Percentiles rank a stretch among this genome's conserved stretches.
Evolutionary conservation across 768 basidiomycete genomes (phyloP).

Genomic region (Hydnomerulius pinastri): DNA sequence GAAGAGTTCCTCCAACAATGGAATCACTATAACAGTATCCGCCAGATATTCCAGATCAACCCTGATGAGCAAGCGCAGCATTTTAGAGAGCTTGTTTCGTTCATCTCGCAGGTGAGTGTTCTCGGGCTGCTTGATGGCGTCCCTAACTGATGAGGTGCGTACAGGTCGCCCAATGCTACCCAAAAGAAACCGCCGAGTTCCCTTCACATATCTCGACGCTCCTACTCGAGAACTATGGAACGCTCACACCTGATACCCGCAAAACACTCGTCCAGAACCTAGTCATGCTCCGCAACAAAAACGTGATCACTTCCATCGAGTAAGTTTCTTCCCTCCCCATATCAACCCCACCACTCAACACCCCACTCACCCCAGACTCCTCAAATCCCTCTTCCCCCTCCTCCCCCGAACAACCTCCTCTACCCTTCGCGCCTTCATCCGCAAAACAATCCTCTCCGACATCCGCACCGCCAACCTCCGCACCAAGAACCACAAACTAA

Average conservation of each 20-base stretch:
- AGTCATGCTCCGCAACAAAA: conserved; percentile 91
- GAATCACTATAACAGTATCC: conserved; percentile 89
- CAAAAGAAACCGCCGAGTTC: conserved; percentile 84
- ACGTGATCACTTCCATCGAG: conserved; percentile 91
- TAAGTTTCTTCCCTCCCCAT: conserved; percentile 40
- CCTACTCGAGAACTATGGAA: conserved; percentile 76
- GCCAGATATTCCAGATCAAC: conserved; percentile 80
- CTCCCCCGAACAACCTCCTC: conserved; percentile 92
- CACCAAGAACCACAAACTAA: conserved; percentile 93
- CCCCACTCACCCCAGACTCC: conserved; percentile 53
- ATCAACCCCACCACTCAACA: not conserved
- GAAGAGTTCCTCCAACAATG: conserved; percentile 98
- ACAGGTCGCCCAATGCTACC: conserved; percentile 91
- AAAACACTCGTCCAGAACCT: conserved; percentile 87
- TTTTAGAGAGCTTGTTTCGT: conserved; percentile 85
- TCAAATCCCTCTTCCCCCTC: conserved; percentile 91
- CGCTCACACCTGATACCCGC: conserved; percentile 77
- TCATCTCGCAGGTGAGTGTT: conserved; percentile 76
- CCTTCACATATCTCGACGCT: conserved; percentile 78
- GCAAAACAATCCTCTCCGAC: conserved; percentile 91
- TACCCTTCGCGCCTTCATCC: conserved; percentile 79
- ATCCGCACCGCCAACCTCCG: conserved; percentile 88
- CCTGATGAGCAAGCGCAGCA: conserved; percentile 85
- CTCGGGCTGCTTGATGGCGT: not conserved
- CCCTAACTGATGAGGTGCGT: not conserved